Base-by-base conservation (phyloP, 768 basidiomycete genomes). In the Mycena haematopus region DNA sequence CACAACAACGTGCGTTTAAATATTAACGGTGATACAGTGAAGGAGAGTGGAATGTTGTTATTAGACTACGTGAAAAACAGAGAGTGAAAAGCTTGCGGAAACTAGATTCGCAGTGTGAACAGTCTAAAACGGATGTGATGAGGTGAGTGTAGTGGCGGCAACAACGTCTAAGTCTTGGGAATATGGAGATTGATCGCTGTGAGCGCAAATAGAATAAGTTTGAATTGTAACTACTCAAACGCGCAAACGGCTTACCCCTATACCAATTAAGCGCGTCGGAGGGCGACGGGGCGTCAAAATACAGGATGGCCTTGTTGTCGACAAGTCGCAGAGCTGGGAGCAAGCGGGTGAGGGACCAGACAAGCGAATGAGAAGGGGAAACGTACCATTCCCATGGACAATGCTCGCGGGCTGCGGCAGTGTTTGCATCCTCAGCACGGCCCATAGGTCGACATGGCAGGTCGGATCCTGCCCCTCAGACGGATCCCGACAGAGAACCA, bases 381-480 rank as follows among this genome's bases (percentile, higher is more conserved):
- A 58, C 60, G 65, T 72, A 91, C 92, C 86, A 73, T 91, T 95
- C 44, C 92, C 92, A 72, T 95, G 90, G 25, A 93, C 91, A 59
- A 95, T 92, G 66, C 90, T 93, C 19, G 93, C 94, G 6, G 93
- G 95, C 70, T 95, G 93, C 6, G 90, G 89, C 46, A 95, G 73
- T 0, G 95, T 96, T 74, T 96, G 94, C 94, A 99, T 95, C 45
- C 96, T 84, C 63, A 99, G 78, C 33, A 98, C 96, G 35, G 95
- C 95, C 91, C 94, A 98, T n/a, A 99, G 81, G 72, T 99, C 96
- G 31, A 98, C 94, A 24, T 72, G 76, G 4, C 86, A 88, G 49
- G 80, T 78, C 24, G 86, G 87, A 66, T 96, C 95, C 66, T 84
- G 84, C 47, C 92, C 92, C 42, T 89, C 88, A 13, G 90, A 87